Base-by-base conservation (phyloP, 257 asterid species). In the Nemophila menziesii region DNA sequence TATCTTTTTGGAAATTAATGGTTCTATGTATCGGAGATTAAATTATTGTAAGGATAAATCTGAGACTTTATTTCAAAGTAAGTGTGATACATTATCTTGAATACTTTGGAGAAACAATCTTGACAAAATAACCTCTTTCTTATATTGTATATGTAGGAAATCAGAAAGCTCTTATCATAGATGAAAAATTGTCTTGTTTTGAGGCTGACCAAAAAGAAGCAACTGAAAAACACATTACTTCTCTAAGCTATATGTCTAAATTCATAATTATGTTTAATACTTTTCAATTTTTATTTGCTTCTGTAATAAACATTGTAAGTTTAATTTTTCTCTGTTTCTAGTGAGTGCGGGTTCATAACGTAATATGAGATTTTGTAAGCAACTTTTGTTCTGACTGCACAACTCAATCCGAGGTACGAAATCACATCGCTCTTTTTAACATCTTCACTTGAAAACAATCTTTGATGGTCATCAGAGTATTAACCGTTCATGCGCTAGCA, bases 1-100 rank as follows among this genome's bases (percentile, higher is more conserved):
- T 10, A 22, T 68, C 46, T 62, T 60, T 48, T 16, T 46, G 33
- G 73, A 62, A 26, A 7, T 10, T 24, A 61, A 60, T 61, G 94
- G 92, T 34, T 57, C 43, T 29, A 69, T 56, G 39, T 76, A 69
- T 54, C 75, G 96, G 96, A 73, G 66, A 54, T 62, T 77, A 22
- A 71, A 64, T 29, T 57, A 65, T 58, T 22, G 46, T 33, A 39
- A 46, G 9, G 56, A 64, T 50, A 65, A 69, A 29, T 63, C 87
- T 16, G 57, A 56, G 6, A 41, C 82, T 12, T 38, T 79, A 33
- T 61, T 36, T 46, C 98, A 85, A 70, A 57, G 98, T 78, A 65
- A 44, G 68, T 34, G n/a, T 15, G 16, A 22, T 20, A 11, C 46
- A 36, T 23, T 4, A 9, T 45, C 47, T 18, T 52, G 19, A 27